Conservation (phyloP, 495 filamentous ascomycete species). For the Apodospora peruviana region DNA sequence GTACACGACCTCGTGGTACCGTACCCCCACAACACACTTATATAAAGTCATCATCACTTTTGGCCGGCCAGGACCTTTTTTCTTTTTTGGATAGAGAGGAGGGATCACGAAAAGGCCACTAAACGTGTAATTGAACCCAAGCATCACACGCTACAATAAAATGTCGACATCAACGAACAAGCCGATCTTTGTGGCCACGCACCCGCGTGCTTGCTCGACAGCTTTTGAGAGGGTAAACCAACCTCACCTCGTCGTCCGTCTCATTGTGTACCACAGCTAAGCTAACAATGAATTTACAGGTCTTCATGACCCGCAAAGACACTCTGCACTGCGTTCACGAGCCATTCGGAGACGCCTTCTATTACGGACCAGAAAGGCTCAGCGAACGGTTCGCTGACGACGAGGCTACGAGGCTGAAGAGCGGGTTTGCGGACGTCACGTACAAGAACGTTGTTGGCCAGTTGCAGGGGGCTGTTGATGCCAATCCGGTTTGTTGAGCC, state of each 20-base stretch:
- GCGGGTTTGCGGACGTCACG: conserved; percentile 70
- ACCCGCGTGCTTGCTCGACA: conserved; percentile 89
- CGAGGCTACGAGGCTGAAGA: conserved; percentile 58
- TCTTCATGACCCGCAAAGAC: conserved; percentile 90
- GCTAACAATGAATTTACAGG: conserved; percentile 53
- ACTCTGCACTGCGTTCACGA: conserved; percentile 82
- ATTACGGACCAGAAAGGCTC: conserved; percentile 86
- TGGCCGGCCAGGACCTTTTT: too few species aligned
- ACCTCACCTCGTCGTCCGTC: neutral
- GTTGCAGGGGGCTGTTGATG: conserved; percentile 51
- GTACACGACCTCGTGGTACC: too few species aligned
- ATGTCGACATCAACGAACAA: too few species aligned
- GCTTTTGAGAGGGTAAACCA: conserved; percentile 72
- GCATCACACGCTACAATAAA: too few species aligned
- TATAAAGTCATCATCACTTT: too few species aligned
- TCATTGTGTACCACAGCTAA: neutral
- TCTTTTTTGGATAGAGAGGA: too few species aligned
- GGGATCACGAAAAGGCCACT: too few species aligned
- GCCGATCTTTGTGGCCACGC: conserved; percentile 87
- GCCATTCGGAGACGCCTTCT: conserved; percentile 94
- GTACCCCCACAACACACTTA: too few species aligned
- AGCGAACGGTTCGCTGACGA: conserved; percentile 70
- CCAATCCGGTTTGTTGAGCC: conserved; percentile 42
- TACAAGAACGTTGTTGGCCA: conserved; percentile 70
- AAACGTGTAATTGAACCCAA: too few species aligned